Percentiles rank a stretch among this genome's conserved stretches.
Conservation (phyloP, 208 protist genomes). For the Leishmania braziliensis region DNA sequence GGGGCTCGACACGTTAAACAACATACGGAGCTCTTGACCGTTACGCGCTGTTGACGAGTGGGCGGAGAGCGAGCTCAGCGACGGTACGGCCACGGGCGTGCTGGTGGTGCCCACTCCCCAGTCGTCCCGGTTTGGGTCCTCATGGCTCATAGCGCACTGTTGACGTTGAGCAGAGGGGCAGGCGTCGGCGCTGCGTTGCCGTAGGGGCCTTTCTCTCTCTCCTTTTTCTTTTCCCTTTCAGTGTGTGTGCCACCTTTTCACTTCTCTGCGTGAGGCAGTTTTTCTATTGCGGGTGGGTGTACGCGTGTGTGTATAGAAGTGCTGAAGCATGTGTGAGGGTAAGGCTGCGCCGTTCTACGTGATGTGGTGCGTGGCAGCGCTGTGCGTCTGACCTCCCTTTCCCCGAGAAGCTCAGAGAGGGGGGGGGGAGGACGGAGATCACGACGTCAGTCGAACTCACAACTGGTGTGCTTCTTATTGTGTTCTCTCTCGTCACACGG, state of each 20-base stretch:
- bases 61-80: background rate
- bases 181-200: background rate
- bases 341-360: background rate
- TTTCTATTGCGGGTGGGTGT: background rate
- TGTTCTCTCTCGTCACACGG: background rate
- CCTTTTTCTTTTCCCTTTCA: background rate
- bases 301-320: background rate
- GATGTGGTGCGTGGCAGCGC: background rate
- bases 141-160: slow-evolving; percentile 8
- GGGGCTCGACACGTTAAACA: background rate
- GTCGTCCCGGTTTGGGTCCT: background rate
- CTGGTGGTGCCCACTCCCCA: background rate
- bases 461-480: background rate
- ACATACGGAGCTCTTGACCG: background rate
- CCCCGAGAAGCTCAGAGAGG: background rate
- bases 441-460: background rate
- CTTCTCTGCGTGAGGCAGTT: background rate
- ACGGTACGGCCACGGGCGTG: background rate
- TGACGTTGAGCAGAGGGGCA: background rate
- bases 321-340: background rate
- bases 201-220: background rate
- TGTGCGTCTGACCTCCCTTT: background rate
- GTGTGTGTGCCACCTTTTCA: background rate
- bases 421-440: background rate
- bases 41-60: background rate